These are phyloP conservation scores for Leccinellum albellum DNA, from an alignment of 768 basidiomycete genomes.

Conservation along the genomic window DNA sequence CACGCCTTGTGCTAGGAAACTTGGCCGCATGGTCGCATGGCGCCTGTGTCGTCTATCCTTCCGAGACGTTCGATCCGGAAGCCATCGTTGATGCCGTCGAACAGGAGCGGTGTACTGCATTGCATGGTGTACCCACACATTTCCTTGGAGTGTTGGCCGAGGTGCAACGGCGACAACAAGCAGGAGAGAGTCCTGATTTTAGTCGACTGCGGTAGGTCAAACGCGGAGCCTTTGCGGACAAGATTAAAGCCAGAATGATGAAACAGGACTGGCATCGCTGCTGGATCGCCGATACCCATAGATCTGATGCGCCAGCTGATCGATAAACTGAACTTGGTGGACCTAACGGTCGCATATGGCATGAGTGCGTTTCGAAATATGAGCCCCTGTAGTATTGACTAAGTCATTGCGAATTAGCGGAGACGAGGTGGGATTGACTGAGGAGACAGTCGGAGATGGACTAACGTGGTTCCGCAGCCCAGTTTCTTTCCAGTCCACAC, in stretches of 20 bases:
- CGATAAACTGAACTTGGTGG: slow-evolving; percentile 58
- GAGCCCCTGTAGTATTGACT: background rate
- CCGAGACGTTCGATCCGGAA: slow-evolving; percentile 57
- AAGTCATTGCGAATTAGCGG: slow-evolving; percentile 43
- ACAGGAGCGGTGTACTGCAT: slow-evolving; percentile 66
- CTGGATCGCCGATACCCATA: slow-evolving; percentile 75
- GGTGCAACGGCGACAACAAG: slow-evolving; percentile 49
- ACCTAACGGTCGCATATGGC: slow-evolving; percentile 77
- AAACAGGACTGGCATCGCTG: slow-evolving; percentile 75
- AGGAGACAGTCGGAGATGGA: background rate
- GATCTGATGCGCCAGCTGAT: slow-evolving; percentile 76
- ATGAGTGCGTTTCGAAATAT: slow-evolving; percentile 60
- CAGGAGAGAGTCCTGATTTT: slow-evolving; percentile 46
- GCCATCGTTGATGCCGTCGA: slow-evolving; percentile 69
- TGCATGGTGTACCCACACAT: slow-evolving; percentile 86
- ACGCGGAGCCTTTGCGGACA: no score
- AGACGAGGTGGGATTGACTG: slow-evolving; percentile 50
- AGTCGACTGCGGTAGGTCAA: slow-evolving; percentile 48
- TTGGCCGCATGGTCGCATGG: slow-evolving; percentile 75
- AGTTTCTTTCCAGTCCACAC: slow-evolving; percentile 78
- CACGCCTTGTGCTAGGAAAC: slow-evolving; percentile 79
- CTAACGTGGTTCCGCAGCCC: slow-evolving; percentile 43
- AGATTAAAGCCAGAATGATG: background rate
- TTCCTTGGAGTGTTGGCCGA: slow-evolving; percentile 73
- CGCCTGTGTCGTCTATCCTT: slow-evolving; percentile 71